Evolutionary conservation across 2,329 filamentous ascomycete species (phyloP), one percentile per base, ranked within the genome.

Genomic region (Aspergillus spinulosporus): DNA sequence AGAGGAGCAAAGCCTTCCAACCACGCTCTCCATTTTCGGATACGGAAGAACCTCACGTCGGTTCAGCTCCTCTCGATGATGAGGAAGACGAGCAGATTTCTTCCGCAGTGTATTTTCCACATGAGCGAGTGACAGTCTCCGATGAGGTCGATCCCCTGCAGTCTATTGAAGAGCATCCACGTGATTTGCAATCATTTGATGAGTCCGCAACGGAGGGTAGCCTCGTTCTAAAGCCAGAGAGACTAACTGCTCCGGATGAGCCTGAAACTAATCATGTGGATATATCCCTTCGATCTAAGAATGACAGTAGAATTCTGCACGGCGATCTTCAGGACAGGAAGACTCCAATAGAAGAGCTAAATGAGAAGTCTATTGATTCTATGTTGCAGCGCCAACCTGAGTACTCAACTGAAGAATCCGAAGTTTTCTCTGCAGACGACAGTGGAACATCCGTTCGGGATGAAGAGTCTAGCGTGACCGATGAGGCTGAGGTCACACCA

Each of bases 71-170:
- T 21, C 73, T 75, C 28, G 81, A 81, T 34, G 80, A 82, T 47
- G 80, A 84, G n/a, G 82, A 84, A 34, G 84, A 84, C 54, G 84
- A 87, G 66, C 83, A 85, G 58, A 87, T 87, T 39, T 84, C 83
- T 0, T 86, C 84, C 28, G 84, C 84, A 9, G 75, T 85, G 34
- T 87, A 87, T 67, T 86, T 84, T 61, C 84, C 84, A 26, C 84
- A 87, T 71, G 80, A 84, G 61, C 80, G 82, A 21, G 65, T 70
- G n/a, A 62, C 68, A 9, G 64, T 70, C 4, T 62, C 68, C 6
- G 70, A 72, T 52, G 68, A 65, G 32, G 63, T 66, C 48, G 65
- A 69, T 49, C 58, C 53, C 12, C 57, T 69, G 14, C 57, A 66
- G 37, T 47, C 62, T 31, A 61, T 62, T 46, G 51, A 61, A 32